These are phyloP conservation scores for Torulaspora delbrueckii DNA, from an alignment of 805 yeast genomes.

Conservation along the genomic window DNA sequence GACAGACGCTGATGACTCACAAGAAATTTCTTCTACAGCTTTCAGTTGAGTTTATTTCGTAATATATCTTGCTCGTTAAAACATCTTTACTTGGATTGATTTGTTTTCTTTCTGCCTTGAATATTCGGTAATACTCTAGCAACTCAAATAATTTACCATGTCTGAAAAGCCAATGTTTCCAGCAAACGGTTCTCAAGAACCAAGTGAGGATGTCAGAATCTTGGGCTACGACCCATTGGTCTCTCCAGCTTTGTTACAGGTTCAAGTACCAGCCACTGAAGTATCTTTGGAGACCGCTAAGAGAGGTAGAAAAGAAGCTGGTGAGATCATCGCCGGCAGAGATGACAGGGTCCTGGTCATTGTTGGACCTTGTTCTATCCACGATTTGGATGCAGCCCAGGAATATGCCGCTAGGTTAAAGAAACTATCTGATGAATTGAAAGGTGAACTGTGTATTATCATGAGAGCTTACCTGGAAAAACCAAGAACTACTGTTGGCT, in stretches of 20 bases:
- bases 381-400: conserved; percentile 82
- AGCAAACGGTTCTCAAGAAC: conserved; percentile 43
- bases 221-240: conserved; percentile 91
- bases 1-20: conserved; percentile 3
- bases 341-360: conserved; percentile 83
- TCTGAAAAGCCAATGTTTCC: conserved; percentile 33
- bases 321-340: conserved; percentile 63
- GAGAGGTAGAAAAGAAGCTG: conserved; percentile 73
- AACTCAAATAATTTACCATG: conserved; percentile 5
- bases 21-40: neutral
- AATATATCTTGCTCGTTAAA: neutral
- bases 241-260: conserved; percentile 86
- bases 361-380: conserved; percentile 97
- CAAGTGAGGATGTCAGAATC: conserved; percentile 72
- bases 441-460: conserved; percentile 72
- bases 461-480: conserved; percentile 98
- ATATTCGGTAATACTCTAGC: neutral
- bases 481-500: conserved; percentile 98
- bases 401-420: conserved; percentile 76
- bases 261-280: conserved; percentile 67
- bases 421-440: conserved; percentile 61
- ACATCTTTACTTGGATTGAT: neutral
- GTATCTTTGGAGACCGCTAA: conserved; percentile 58
- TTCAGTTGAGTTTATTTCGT: neutral
- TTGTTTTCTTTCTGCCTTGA: neutral